phyloP scores from a whole-genome alignment of 306 rosid species.

The Citrullus amarus region DNA sequence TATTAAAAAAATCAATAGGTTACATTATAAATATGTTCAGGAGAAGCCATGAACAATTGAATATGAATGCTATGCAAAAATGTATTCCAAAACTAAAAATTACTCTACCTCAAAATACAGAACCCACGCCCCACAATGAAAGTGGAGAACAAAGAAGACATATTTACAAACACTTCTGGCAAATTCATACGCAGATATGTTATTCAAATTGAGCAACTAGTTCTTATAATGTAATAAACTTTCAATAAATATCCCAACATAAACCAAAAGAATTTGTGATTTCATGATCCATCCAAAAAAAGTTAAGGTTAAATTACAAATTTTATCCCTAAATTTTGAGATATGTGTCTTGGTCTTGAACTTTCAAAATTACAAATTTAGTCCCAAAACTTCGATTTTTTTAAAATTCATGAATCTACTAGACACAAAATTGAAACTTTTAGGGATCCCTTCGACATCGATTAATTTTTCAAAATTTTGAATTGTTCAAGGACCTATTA shows the following conservation, averaged over 20 bases:
- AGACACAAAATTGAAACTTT: too few species aligned
- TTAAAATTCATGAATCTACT: background rate
- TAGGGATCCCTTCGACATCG: background rate
- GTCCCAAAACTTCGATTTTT: background rate
- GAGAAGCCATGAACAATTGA: background rate
- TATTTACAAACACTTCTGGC: background rate
- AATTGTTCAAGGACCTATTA: too few species aligned
- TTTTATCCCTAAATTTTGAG: background rate
- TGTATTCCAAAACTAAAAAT: background rate
- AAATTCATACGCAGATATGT: background rate
- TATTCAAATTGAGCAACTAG: background rate
- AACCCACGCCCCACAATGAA: background rate
- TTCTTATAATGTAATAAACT: background rate
- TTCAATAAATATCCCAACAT: background rate
- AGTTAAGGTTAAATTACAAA: too few species aligned
- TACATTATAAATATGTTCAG: background rate
- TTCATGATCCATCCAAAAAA: background rate
- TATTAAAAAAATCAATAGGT: background rate
- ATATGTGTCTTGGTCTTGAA: background rate
- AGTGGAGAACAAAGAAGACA: background rate
- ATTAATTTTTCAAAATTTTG: too few species aligned
- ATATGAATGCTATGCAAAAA: background rate
- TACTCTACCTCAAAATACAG: background rate
- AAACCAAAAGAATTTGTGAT: background rate
- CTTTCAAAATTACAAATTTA: background rate